A percentile compares a stretch with the other conserved stretches of the same genome.
These are phyloP conservation scores for Fusarium sp. DNA, from an alignment of 2,329 filamentous ascomycete genomes.

Conservation along the genomic window DNA sequence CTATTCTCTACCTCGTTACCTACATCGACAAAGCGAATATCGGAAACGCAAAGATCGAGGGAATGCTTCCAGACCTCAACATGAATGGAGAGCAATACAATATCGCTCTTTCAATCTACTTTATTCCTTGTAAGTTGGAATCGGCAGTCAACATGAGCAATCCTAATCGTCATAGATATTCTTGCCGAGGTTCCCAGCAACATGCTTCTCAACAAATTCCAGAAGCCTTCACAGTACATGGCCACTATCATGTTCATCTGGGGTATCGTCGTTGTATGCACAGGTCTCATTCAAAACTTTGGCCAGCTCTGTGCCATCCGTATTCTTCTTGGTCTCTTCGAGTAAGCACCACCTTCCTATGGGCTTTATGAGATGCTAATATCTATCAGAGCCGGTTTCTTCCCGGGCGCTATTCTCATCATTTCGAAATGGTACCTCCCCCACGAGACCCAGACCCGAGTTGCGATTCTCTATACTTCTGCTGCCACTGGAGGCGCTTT, in stretches of 20 bases:
- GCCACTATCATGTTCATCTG: conserved; percentile 29
- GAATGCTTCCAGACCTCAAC: conserved; percentile 18
- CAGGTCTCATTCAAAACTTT: conserved; percentile 25
- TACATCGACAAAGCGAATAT: conserved; percentile 36
- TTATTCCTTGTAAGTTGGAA: conserved; percentile 17
- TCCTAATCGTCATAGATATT: conserved; percentile 2
- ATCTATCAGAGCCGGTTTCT: conserved; percentile 41
- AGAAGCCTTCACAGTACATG: conserved; percentile 30
- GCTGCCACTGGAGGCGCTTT: conserved; percentile 40
- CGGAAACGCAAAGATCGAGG: conserved; percentile 33
- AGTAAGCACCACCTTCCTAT: not conserved
- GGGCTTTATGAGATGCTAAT: fast-evolving
- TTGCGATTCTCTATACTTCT: conserved; percentile 47
- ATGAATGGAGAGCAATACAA: conserved; percentile 34
- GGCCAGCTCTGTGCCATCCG: conserved; percentile 20
- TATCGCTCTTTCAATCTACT: conserved; percentile 31
- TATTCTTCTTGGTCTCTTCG: conserved; percentile 23
- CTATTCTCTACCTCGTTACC: conserved; percentile 25
- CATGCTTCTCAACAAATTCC: conserved; percentile 33
- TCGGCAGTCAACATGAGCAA: fast-evolving
- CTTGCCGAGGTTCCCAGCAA: conserved; percentile 31
- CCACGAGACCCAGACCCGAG: conserved; percentile 42
- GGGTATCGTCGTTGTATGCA: conserved; percentile 26
- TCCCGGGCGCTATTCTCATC: conserved; percentile 46
- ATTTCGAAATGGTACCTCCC: conserved; percentile 48